Evolutionary conservation across 176 grass and related monocot species (phyloP), one percentile per base, ranked within the genome.

Genomic region (Oryza australiensis): DNA sequence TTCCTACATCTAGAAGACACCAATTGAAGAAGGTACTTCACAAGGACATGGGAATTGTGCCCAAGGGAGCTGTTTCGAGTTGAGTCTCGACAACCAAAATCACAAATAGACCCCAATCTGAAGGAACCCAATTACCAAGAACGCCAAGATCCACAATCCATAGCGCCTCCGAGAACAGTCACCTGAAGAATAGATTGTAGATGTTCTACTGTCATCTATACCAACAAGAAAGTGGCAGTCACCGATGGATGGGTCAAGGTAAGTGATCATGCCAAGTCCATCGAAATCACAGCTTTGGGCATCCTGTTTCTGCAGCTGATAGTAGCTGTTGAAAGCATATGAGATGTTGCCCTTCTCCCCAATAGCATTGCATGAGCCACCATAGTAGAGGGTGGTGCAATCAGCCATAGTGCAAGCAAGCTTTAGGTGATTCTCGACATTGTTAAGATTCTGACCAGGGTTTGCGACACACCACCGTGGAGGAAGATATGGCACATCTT

Each of bases 301-400:
- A 20, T 94, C 92, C 67, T 98, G 95, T 78, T 98, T 98, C 62
- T 91, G 90, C 62, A 86, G 55, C 85, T 98, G 95, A 42, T 98
- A 98, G 72, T 98, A 98, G 78, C 95, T 94, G 89, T 98, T 98
- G 86, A 98, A 98, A 72, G 92, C 95, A 27, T 94, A 98, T 1
- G 92, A 98, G 60, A 89, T 64, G 7, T 98, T 98, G 6, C 86
- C 95, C 77, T 98, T 94, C 24, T 94, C 81, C 43, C 88, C 95
- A 48, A 98, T 98, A 22, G 60, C 86, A 69, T 94, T 89, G 86
- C 92, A 98, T 22, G 92, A 94, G 9, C 95, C 95, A 80, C 95
- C 92, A 5, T 91, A 88, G 62, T 87, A 84, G 11, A 98, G 83
- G 26, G 81, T 98, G 26, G 95, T 98, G 66, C 95, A 98, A 73